These are phyloP conservation scores for Hymenoscyphus fraxineus DNA, from an alignment of 2,329 filamentous ascomycete genomes.

Conservation along the genomic window DNA sequence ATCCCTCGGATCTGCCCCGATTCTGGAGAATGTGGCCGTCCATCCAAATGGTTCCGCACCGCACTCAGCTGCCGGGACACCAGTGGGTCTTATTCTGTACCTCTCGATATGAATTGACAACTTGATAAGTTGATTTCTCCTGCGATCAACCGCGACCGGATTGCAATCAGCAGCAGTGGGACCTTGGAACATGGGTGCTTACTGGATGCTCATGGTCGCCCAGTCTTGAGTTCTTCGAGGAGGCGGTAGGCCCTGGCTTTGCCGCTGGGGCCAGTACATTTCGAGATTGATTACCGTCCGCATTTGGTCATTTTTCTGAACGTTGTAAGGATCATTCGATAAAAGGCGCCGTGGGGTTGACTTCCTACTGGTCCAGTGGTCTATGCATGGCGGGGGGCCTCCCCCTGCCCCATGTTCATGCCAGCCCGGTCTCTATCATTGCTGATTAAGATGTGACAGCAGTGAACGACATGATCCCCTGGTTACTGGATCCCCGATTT, in stretches of 20 bases:
- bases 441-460: slow-evolving; percentile 28
- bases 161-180: slow-evolving; percentile 10
- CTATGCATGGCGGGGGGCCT: slow-evolving; percentile 2
- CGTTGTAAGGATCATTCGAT: slow-evolving; percentile 12
- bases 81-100: slow-evolving; percentile 12
- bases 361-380: slow-evolving; percentile 16
- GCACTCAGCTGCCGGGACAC: slow-evolving; percentile 17
- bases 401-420: slow-evolving; percentile 11
- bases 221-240: neutral
- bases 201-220: neutral
- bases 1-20: neutral
- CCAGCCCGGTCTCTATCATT: slow-evolving; percentile 8
- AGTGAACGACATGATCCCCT: slow-evolving; percentile 10
- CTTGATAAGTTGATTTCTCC: neutral
- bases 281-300: slow-evolving; percentile 11
- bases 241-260: slow-evolving; percentile 7
- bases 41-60: slow-evolving; percentile 14
- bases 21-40: slow-evolving; percentile 6
- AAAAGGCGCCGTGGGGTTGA: slow-evolving; percentile 13
- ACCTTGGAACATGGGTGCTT: neutral
- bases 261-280: slow-evolving; percentile 14
- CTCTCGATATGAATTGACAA: slow-evolving; percentile 6
- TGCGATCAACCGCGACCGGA: neutral
- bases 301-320: slow-evolving; percentile 15
- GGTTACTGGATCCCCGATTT: slow-evolving; percentile 11